phyloP scores from a whole-genome alignment of 208 protist genomes.

The Trypanosoma congolense region DNA sequence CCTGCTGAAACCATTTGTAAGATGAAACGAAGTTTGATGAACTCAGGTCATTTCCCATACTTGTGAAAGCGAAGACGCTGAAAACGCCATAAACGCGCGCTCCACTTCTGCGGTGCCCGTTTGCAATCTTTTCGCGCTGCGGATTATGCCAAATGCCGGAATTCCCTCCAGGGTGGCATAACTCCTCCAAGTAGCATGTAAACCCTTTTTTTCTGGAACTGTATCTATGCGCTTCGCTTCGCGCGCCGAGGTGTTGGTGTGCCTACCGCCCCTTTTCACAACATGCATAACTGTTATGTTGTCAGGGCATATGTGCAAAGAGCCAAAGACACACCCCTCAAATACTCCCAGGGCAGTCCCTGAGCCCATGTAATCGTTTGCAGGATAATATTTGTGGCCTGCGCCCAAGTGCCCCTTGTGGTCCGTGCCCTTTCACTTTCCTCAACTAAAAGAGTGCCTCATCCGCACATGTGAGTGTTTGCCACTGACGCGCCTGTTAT shows the following conservation, averaged over 20 bases:
- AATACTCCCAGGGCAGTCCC: background rate
- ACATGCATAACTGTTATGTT: slow-evolving; percentile 4
- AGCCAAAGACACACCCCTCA: background rate
- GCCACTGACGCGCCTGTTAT: background rate
- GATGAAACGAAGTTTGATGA: too few species aligned
- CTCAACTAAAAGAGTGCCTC: background rate
- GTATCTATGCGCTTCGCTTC: background rate
- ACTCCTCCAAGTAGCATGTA: background rate
- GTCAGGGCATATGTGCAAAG: background rate
- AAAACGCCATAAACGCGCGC: too few species aligned
- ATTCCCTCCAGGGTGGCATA: background rate
- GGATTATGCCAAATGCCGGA: background rate
- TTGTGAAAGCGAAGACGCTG: too few species aligned
- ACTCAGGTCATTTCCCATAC: too few species aligned
- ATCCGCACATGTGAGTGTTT: background rate
- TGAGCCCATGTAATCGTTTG: background rate
- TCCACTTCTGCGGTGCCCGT: too few species aligned
- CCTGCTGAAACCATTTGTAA: too few species aligned
- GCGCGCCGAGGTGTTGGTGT: background rate
- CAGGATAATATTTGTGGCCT: background rate
- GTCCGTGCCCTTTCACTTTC: background rate
- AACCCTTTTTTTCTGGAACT: background rate
- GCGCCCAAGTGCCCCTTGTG: background rate
- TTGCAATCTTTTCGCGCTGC: background rate
- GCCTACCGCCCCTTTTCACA: background rate